A percentile compares a stretch with the other conserved stretches of the same genome.
Evolutionary conservation across 805 yeast genomes (phyloP).

Genomic region (Spathaspora arborariae): DNA sequence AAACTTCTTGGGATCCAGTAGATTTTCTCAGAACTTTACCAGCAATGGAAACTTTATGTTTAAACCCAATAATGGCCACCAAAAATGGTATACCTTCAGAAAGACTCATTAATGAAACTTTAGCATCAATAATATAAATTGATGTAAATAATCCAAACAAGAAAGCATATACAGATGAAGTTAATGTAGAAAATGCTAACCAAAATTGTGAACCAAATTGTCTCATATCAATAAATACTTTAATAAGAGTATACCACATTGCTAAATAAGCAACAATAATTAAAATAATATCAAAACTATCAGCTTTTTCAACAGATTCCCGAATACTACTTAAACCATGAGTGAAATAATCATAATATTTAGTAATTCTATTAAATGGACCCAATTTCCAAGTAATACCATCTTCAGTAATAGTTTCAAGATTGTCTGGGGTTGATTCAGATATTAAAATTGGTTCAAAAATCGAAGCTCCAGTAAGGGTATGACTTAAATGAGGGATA

Average conservation of each 20-base stretch:
- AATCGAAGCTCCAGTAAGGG: conserved; percentile 11
- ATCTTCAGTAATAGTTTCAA: conserved; percentile 24
- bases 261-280: conserved; percentile 79
- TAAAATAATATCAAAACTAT: conserved; percentile 77
- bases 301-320: conserved; percentile 63
- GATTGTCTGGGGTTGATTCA: conserved; percentile 14
- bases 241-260: conserved; percentile 79
- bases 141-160: conserved; percentile 67
- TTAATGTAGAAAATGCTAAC: conserved; percentile 76
- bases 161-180: conserved; percentile 80
- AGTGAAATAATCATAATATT: conserved; percentile 50
- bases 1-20: conserved; percentile 31
- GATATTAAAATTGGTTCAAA: conserved; percentile 40
- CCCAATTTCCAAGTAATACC: conserved; percentile 62
- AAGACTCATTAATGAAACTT: conserved; percentile 68
- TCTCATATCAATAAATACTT: conserved; percentile 73
- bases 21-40: conserved; percentile 48
- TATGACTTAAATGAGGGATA: conserved; percentile 40
- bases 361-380: conserved; percentile 52
- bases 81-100: conserved; percentile 92
- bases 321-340: conserved; percentile 37
- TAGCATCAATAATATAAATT: conserved; percentile 50
- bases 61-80: conserved; percentile 89
- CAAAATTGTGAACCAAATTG: conserved; percentile 80
- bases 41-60: conserved; percentile 74